These are phyloP conservation scores for Berkeleyomyces basicola DNA, from an alignment of 2,329 filamentous ascomycete genomes.

Conservation along the genomic window DNA sequence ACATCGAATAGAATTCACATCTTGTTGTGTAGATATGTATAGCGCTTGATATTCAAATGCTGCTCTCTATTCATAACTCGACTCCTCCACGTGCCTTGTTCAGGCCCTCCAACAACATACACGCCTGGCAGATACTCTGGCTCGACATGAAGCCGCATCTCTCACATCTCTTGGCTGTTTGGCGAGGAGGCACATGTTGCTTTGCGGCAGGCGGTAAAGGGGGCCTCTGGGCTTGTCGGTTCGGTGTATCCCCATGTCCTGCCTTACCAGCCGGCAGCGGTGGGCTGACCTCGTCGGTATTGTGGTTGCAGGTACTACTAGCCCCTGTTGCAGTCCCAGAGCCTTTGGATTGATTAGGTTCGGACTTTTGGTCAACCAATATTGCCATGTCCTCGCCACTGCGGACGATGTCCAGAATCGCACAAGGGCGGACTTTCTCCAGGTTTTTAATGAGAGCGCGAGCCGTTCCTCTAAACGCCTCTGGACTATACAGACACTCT, in stretches of 20 bases:
- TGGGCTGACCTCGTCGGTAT: not conserved
- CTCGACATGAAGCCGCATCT: conserved; percentile 92
- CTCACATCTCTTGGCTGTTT: conserved; percentile 67
- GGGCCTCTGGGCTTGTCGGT: not conserved
- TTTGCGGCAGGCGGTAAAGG: not conserved
- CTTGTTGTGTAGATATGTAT: conserved; percentile 7
- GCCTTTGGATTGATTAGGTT: not conserved
- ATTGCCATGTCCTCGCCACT: conserved; percentile 94
- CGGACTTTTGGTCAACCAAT: conserved; percentile 34
- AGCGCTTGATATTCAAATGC: not conserved
- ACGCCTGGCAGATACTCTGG: conserved; percentile 86
- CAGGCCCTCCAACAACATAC: conserved; percentile 70
- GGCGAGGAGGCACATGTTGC: conserved; percentile 27
- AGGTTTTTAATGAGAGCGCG: conserved; percentile 87
- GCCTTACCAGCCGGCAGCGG: not conserved
- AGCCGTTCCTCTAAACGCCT: conserved; percentile 88
- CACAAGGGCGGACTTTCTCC: conserved; percentile 81
- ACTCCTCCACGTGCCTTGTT: conserved; percentile 61
- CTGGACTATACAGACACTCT: conserved; percentile 95
- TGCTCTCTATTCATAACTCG: conserved; percentile 27
- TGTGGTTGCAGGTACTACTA: not conserved
- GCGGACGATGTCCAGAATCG: conserved; percentile 83
- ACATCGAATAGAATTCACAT: no score
- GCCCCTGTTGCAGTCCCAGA: not conserved
- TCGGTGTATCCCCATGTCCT: not conserved